Evolutionary conservation across 2,329 filamentous ascomycete genomes (phyloP), one percentile per base, ranked within the genome.

Genomic region (Tolypocladium inflatum): DNA sequence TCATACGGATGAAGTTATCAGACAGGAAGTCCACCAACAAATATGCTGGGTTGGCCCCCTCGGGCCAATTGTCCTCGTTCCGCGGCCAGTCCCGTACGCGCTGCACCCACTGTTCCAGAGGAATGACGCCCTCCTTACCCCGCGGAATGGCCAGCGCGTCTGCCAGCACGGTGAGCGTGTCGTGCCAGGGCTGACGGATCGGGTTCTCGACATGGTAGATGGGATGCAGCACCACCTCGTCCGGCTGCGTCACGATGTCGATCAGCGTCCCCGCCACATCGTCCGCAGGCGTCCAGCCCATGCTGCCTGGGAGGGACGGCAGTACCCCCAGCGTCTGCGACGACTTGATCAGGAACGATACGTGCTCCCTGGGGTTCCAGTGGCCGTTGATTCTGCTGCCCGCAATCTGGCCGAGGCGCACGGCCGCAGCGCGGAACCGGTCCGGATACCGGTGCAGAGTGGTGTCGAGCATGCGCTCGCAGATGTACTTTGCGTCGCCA

Each of bases 331-430:
- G 59, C 0, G 74, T 74, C 61, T 81, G 77, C 0, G 75, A 73
- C 0, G 75, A 78, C 64, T 81, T 81, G 54, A 81, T 62, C 30
- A 84, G 56, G 59, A 80, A 79, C 0, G 70, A 62, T 13, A 82
- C 65, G 60, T 82, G 77, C 62, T 83, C 79, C 26, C 71, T 70
- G 0, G 73, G 67, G 60, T 84, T 84, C 82, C 81, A 84, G 62
- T 76, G 77, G 0, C 80, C 80, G 57, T 68, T 80, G 0, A 56
- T 69, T 3, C 63, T 73, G 0, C 74, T 78, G 0, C 81, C 81
- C 1, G 80, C 70, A 42, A 84, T 78, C 64, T 84, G 82, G 0
- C 78, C 81, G 0, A 75, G 69, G 0, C 80, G 73, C 0, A 78
- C 74, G 0, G 65, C 66, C 70, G 74, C 76, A 0, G 75, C 59